phyloP scores from a whole-genome alignment of 306 rosid species.

The Prunus mira region DNA sequence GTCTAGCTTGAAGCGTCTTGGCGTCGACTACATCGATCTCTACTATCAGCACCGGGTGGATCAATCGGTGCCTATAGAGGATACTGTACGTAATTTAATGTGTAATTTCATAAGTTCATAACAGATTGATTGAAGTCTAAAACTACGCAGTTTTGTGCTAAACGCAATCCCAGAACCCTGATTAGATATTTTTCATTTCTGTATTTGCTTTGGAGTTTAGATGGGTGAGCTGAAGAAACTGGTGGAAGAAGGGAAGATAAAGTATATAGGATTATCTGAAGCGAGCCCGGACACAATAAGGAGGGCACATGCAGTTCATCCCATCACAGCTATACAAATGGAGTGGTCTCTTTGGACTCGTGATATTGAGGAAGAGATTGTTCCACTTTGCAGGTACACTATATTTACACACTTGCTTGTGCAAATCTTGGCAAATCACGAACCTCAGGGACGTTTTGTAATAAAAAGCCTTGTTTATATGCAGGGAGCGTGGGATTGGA shows the following conservation, averaged over 20 bases:
- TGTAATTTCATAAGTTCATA: no score
- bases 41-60: slow-evolving; percentile 73
- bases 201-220: slow-evolving; percentile 22
- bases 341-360: slow-evolving; percentile 87
- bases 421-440: no score
- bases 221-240: slow-evolving; percentile 73
- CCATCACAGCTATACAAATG: slow-evolving; percentile 65
- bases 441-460: no score
- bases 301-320: slow-evolving; percentile 84
- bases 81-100: slow-evolving; percentile 33
- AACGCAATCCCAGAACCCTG: not conserved
- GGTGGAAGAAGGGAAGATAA: slow-evolving; percentile 75
- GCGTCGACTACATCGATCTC: slow-evolving; percentile 62
- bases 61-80: slow-evolving; percentile 59
- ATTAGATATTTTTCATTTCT: not conserved
- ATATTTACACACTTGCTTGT: not conserved
- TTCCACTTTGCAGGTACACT: slow-evolving; percentile 66
- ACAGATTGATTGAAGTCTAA: no score
- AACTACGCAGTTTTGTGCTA: not conserved
- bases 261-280: slow-evolving; percentile 72
- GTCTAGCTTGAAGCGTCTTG: slow-evolving; percentile 70
- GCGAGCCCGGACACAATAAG: slow-evolving; percentile 72
- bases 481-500: slow-evolving; percentile 70
- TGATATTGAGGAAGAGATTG: slow-evolving; percentile 59
- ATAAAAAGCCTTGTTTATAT: no score